Evolutionary conservation across 345 rosid species (phyloP).

Genomic region (Rhodomyrtus tomentosa): DNA sequence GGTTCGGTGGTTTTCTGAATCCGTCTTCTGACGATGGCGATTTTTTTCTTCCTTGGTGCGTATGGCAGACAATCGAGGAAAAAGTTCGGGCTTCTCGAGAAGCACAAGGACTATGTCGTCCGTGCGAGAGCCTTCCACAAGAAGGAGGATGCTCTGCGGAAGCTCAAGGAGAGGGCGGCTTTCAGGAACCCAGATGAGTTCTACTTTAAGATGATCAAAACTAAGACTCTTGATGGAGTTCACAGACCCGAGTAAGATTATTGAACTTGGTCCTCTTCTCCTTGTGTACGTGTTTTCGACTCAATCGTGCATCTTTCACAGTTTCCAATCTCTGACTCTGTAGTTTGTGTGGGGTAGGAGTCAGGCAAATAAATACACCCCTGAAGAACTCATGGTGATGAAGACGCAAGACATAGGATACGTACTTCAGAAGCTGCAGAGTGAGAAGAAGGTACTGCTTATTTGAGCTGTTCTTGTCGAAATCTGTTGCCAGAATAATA

Average conservation of each 20-base stretch:
- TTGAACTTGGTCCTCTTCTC: neutral
- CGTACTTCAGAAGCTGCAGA: slow-evolving; percentile 69
- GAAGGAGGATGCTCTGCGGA: slow-evolving; percentile 60
- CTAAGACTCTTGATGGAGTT: slow-evolving; percentile 41
- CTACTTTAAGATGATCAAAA: slow-evolving; percentile 69
- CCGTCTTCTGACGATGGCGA: neutral
- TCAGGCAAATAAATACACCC: slow-evolving; percentile 56
- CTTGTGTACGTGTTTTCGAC: neutral
- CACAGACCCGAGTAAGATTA: slow-evolving; percentile 53
- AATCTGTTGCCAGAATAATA: neutral
- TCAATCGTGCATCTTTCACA: neutral
- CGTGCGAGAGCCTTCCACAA: slow-evolving; percentile 66
- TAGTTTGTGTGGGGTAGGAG: slow-evolving; percentile 24
- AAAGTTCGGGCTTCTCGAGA: slow-evolving; percentile 72
- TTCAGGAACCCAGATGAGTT: slow-evolving; percentile 83
- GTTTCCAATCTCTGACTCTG: neutral
- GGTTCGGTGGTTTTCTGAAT: neutral
- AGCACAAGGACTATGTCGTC: slow-evolving; percentile 82
- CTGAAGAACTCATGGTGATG: slow-evolving; percentile 79
- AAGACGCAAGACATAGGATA: slow-evolving; percentile 92
- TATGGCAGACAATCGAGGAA: slow-evolving; percentile 46
- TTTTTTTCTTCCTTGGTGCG: neutral
- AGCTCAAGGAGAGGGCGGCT: slow-evolving; percentile 75
- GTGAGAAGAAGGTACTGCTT: slow-evolving; percentile 50
- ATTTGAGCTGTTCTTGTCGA: neutral